A percentile compares a stretch with the other conserved stretches of the same genome.
phyloP scores from a whole-genome alignment of 257 asterid species.

The Henckelia pumila region DNA sequence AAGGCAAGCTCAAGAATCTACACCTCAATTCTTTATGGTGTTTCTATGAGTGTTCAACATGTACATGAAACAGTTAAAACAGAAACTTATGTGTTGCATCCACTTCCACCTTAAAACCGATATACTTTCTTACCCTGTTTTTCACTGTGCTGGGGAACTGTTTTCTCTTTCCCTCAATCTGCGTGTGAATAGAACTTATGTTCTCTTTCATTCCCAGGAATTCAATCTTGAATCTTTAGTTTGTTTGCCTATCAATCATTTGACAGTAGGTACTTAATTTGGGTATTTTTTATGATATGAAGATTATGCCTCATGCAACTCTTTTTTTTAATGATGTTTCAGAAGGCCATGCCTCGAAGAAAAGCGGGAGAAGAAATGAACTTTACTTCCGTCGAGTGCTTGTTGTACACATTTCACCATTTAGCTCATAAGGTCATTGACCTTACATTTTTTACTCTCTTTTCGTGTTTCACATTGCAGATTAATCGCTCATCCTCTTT shows the following conservation, averaged over 20 bases:
- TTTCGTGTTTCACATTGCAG: conserved; percentile 17
- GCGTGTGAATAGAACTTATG: background rate
- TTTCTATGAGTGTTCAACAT: conserved; percentile 11
- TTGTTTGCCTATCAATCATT: conserved; percentile 11
- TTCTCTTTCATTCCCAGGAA: background rate
- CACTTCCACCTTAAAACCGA: background rate
- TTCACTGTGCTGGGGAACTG: background rate
- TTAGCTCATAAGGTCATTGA: conserved; percentile 71
- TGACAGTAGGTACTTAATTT: conserved; percentile 17
- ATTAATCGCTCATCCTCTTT: conserved; percentile 25
- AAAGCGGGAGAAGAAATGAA: conserved; percentile 86
- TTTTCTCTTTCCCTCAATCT: too few relatives aligned
- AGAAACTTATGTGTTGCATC: background rate
- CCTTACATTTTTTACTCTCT: conserved; percentile 17
- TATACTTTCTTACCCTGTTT: too few relatives aligned
- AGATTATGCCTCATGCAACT: conserved; percentile 16
- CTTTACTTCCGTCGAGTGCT: conserved; percentile 86
- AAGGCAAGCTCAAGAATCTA: conserved; percentile 51
- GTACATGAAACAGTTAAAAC: background rate
- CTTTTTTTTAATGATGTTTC: conserved; percentile 29
- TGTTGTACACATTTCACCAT: conserved; percentile 83
- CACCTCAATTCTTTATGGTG: conserved; percentile 1
- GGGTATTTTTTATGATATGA: conserved; percentile 5
- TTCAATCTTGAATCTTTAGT: conserved; percentile 12
- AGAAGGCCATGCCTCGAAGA: conserved; percentile 82